Evolutionary conservation across 345 rosid species (phyloP), one percentile per base, ranked within the genome.

Genomic region (Eucalyptus fibrosa): DNA sequence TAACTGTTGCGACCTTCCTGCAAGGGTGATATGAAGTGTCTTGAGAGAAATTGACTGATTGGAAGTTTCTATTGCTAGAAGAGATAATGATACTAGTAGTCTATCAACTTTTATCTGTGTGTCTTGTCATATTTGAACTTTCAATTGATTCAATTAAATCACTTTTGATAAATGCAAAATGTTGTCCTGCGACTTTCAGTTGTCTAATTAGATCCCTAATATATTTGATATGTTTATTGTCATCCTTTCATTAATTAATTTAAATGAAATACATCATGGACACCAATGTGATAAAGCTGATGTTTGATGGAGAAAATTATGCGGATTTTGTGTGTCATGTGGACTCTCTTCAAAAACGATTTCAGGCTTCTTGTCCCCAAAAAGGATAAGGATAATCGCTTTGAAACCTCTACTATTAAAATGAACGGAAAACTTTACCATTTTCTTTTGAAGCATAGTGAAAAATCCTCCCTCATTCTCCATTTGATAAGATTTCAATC

Each of bases 121-220:
- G 12, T 69, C 12, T 17, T 32, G 81, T 69, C 81, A 32, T 32
- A 69, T 32, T 69, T 69, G 42, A 69, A 69, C 23, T 69, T 69
- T 9, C 81, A 69, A 8, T 17, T 3, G 12, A 10, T 69, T 32
- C 13, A 34, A 17, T 69, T 32, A 32, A 69, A 17, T 2, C 44
- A 17, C 81, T 69, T 34, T 69, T 15, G 4, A 32, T 69, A 17
- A n/a, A 2, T 0, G 21, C 4, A 11, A n/a, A n/a, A 65, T 65
- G 37, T 7, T 1, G 1, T n/a, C 3, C 6, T 3, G 3, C 1
- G 9, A n/a, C 77, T 65, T 65, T n/a, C 37, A 14, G 5, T 15
- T 65, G 17, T 65, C 21, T 65, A n/a, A n/a, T n/a, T n/a, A n/a
- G 37, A 65, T n/a, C 11, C 40, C 0, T 4, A n/a, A n/a, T 4